Percentiles rank a stretch among this genome's conserved stretches.
phyloP scores from a whole-genome alignment of 352 stramenopile species.

The Globisporangium solare region DNA sequence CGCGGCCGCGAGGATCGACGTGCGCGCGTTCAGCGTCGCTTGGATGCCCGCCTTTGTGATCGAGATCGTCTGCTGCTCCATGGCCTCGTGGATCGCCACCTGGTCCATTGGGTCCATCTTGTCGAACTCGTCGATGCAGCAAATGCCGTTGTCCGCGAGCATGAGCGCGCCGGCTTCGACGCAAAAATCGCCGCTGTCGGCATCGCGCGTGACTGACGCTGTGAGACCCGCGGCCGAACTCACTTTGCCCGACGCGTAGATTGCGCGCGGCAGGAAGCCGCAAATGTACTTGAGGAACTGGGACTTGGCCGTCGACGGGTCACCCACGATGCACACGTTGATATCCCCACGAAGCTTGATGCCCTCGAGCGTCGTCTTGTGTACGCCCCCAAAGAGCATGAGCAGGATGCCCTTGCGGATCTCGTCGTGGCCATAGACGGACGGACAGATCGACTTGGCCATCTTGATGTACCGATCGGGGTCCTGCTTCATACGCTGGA shows the following conservation, averaged over 20 bases:
- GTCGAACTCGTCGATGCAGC: constrained; percentile 99
- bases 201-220: constrained; percentile 94
- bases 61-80: constrained; percentile 99
- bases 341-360: constrained; percentile 99
- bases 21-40: constrained; percentile 98
- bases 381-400: constrained; percentile 97
- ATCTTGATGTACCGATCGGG: constrained; percentile 91
- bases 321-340: constrained; percentile 99
- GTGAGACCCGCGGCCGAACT: constrained; percentile 97
- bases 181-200: constrained; percentile 89
- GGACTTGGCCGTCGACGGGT: constrained; percentile 97
- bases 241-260: constrained; percentile 99
- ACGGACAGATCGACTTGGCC: constrained; percentile 93
- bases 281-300: constrained; percentile 99
- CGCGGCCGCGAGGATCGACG: constrained; percentile 98
- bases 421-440: constrained; percentile 97
- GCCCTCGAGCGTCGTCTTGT: constrained; percentile 96
- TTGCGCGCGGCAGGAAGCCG: constrained; percentile 89
- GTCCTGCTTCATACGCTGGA: constrained; percentile 90
- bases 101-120: constrained; percentile 98
- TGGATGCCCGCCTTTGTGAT: constrained; percentile 99
- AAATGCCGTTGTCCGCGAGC: constrained; percentile 98
- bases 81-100: constrained; percentile 99
- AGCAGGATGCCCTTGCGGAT: constrained; percentile 93
- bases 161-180: constrained; percentile 95